Percentiles rank a stretch among this genome's conserved stretches.
phyloP scores from a whole-genome alignment of 768 basidiomycete genomes.

The Tubosaeta sp. region DNA sequence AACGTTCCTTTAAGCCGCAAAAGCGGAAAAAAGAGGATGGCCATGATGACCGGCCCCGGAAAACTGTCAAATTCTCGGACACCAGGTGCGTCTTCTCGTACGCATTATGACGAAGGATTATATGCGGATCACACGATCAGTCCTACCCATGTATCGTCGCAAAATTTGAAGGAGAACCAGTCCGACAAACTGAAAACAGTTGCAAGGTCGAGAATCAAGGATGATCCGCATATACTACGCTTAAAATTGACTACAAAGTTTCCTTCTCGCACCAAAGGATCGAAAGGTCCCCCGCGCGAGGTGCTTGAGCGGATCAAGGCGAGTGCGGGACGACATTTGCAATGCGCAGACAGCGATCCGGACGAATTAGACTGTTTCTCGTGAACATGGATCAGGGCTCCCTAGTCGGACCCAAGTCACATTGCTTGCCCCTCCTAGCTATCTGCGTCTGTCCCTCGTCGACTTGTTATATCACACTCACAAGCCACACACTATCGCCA shows the following conservation, averaged over 20 bases:
- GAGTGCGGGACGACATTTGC: constrained; percentile 19
- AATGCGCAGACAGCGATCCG: constrained; percentile 32
- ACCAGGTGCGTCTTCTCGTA: constrained; percentile 10
- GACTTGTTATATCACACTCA: too few species aligned
- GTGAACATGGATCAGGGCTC: constrained; percentile 18
- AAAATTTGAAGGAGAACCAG: constrained; percentile 35
- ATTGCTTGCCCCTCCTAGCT: too few species aligned
- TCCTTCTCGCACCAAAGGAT: constrained; percentile 9
- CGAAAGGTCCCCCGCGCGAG: constrained; percentile 36
- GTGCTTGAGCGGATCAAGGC: constrained; percentile 37
- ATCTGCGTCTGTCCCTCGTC: too few species aligned
- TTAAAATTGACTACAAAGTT: neutral
- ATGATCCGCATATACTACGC: neutral
- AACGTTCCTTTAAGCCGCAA: constrained; percentile 4
- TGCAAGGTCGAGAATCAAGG: neutral
- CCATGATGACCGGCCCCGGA: constrained; percentile 21
- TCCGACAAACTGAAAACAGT: neutral
- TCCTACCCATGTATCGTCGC: constrained; percentile 16
- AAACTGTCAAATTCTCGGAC: constrained; percentile 15
- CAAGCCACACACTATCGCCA: too few species aligned
- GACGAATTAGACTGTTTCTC: constrained; percentile 47
- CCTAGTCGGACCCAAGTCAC: neutral
- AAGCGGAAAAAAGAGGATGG: constrained; percentile 21
- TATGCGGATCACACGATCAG: neutral
- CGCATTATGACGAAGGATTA: neutral